These are phyloP conservation scores for Epichloe glyceriae DNA, from an alignment of 2,329 filamentous ascomycete species.

Conservation along the genomic window DNA sequence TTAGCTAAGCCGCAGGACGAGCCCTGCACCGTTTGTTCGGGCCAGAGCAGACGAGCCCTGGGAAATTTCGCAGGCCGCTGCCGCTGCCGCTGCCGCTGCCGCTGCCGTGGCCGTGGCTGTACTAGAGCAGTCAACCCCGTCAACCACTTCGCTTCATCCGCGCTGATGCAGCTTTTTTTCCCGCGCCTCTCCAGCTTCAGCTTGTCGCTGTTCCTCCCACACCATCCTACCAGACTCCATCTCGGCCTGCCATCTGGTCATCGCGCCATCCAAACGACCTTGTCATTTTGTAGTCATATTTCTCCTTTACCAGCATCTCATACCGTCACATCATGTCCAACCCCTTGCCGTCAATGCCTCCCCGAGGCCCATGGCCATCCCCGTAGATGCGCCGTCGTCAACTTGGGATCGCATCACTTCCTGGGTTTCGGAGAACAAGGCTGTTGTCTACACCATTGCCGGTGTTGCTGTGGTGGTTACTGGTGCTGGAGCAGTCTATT, in stretches of 20 bases:
- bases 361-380: conserved; percentile 30
- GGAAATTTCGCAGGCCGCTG: conserved; percentile 3
- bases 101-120: not conserved
- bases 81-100: not conserved
- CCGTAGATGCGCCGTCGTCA: conserved; percentile 47
- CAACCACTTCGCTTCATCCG: not conserved
- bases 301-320: conserved; percentile 8
- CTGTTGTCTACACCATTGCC: conserved; percentile 88
- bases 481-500: conserved; percentile 86
- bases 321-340: conserved; percentile 26
- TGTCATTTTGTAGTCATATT: conserved; percentile 12
- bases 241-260: conserved; percentile 7
- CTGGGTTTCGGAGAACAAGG: conserved; percentile 95
- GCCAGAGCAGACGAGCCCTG: not conserved
- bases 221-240: conserved; percentile 8
- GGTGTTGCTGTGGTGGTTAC: conserved; percentile 87
- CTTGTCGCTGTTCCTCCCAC: conserved; percentile 10
- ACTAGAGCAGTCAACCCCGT: not conserved
- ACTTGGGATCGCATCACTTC: conserved; percentile 81
- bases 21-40: conserved; percentile 13
- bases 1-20: conserved; percentile 10
- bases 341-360: conserved; percentile 36
- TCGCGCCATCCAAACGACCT: conserved; percentile 12
- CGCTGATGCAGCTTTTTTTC: conserved; percentile 11
- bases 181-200: conserved; percentile 13